Percentiles rank a stretch among this genome's conserved stretches.
Conservation (phyloP, 305 asterid genomes). For the Fraxinus albicans region DNA sequence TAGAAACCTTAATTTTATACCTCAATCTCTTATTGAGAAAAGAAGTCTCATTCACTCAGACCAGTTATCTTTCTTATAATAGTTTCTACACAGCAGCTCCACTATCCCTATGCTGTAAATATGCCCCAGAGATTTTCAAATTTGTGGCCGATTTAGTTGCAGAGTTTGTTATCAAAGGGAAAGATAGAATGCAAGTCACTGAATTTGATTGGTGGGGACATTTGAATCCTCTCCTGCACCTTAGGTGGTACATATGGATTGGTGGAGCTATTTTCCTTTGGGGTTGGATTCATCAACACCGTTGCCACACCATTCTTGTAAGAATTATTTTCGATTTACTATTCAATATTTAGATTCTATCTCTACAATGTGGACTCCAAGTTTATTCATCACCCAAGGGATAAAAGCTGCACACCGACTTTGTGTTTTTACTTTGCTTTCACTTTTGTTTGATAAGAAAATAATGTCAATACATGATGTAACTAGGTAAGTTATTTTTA, state of each 20-base stretch:
- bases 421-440: background rate
- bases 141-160: constrained; percentile 36
- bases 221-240: constrained; percentile 51
- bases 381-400: background rate
- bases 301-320: constrained; percentile 80
- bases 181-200: constrained; percentile 48
- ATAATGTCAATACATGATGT: background rate
- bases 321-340: constrained; percentile 21
- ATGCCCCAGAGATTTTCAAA: constrained; percentile 53
- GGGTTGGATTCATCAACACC: constrained; percentile 83
- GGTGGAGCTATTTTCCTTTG: constrained; percentile 65
- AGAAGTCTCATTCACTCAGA: constrained; percentile 25
- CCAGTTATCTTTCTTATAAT: constrained; percentile 28
- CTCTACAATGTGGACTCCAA: background rate
- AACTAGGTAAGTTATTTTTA: background rate
- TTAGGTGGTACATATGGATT: constrained; percentile 69
- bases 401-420: background rate
- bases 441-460: background rate
- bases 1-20: background rate
- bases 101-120: constrained; percentile 68
- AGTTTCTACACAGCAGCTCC: constrained; percentile 90
- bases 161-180: constrained; percentile 65
- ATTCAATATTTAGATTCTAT: background rate
- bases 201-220: constrained; percentile 50
- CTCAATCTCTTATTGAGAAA: constrained; percentile 2